Conservation (phyloP, 352 stramenopile genomes). For the Plasmopara viticola region DNA sequence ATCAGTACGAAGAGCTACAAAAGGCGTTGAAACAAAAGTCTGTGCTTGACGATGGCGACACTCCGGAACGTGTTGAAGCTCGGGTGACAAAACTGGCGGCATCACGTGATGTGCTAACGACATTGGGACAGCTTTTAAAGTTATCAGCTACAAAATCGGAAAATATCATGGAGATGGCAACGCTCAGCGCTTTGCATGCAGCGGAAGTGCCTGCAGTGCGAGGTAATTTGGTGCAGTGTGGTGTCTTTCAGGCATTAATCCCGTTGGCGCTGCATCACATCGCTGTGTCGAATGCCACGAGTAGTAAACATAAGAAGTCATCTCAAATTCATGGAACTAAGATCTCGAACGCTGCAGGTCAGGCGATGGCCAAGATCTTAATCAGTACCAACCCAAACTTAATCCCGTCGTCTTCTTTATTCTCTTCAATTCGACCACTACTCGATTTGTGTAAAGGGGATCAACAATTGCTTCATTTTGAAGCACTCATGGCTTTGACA, state of each 20-base stretch:
- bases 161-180: conserved; percentile 75
- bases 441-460: conserved; percentile 94
- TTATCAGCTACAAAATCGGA: conserved; percentile 58
- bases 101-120: conserved; percentile 54
- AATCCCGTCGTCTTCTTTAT: conserved; percentile 62
- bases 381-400: conserved; percentile 96
- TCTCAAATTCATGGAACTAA: conserved; percentile 69
- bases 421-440: conserved; percentile 80
- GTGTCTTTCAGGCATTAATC: conserved; percentile 70
- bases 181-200: conserved; percentile 59
- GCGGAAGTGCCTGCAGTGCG: conserved; percentile 57
- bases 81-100: conserved; percentile 53
- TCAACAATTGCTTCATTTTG: conserved; percentile 84
- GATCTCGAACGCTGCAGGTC: conserved; percentile 82
- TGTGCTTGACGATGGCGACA: conserved; percentile 87
- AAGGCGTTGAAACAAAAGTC: conserved; percentile 92
- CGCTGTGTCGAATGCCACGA: conserved; percentile 23
- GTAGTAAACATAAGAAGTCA: conserved; percentile 26
- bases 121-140: conserved; percentile 78
- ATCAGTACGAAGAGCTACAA: conserved; percentile 98
- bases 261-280: conserved; percentile 48
- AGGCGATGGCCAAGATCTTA: conserved; percentile 93
- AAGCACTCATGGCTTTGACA: conserved; percentile 96
- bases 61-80: conserved; percentile 55
- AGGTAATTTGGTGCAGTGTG: conserved; percentile 72